These are phyloP conservation scores for Arthrobotrys pseudoclavata DNA, from an alignment of 2,329 filamentous ascomycete genomes.

Conservation along the genomic window DNA sequence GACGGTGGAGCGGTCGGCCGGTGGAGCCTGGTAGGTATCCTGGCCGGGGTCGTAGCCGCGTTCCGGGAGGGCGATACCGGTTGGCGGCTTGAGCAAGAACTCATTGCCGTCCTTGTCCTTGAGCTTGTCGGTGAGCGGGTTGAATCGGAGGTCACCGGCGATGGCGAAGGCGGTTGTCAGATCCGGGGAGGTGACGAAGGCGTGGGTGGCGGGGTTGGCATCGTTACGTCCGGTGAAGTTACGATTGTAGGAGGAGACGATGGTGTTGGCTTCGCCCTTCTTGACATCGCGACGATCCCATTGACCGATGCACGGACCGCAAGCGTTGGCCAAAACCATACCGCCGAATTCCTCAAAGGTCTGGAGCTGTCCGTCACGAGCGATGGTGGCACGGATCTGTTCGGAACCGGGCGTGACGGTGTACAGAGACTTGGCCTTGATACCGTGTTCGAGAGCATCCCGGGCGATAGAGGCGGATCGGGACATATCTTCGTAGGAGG, in stretches of 20 bases:
- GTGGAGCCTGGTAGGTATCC: slow-evolving; percentile 96
- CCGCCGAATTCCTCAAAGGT: slow-evolving; percentile 98
- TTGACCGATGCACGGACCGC: slow-evolving; percentile 91
- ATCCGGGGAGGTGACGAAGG: slow-evolving; percentile 91
- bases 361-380: slow-evolving; percentile 88
- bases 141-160: slow-evolving; percentile 89
- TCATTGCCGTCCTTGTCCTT: slow-evolving; percentile 97
- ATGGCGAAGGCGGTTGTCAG: slow-evolving; percentile 88
- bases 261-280: slow-evolving; percentile 96
- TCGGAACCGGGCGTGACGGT: slow-evolving; percentile 96
- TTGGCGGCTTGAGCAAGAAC: slow-evolving; percentile 85
- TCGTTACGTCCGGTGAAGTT: slow-evolving; percentile 99
- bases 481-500: slow-evolving; percentile 89
- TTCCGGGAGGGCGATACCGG: slow-evolving; percentile 82
- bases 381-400: slow-evolving; percentile 94
- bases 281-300: slow-evolving; percentile 95
- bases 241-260: slow-evolving; percentile 99
- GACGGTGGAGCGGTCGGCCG: slow-evolving; percentile 79
- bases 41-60: slow-evolving; percentile 89
- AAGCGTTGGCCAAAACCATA: slow-evolving; percentile 94
- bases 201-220: slow-evolving; percentile 93
- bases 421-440: slow-evolving; percentile 95
- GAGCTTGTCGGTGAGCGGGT: slow-evolving; percentile 90
- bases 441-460: slow-evolving; percentile 89
- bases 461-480: slow-evolving; percentile 90